These are phyloP conservation scores for Raddia distichophylla DNA, from an alignment of 176 grass and related monocot genomes.

Conservation along the genomic window DNA sequence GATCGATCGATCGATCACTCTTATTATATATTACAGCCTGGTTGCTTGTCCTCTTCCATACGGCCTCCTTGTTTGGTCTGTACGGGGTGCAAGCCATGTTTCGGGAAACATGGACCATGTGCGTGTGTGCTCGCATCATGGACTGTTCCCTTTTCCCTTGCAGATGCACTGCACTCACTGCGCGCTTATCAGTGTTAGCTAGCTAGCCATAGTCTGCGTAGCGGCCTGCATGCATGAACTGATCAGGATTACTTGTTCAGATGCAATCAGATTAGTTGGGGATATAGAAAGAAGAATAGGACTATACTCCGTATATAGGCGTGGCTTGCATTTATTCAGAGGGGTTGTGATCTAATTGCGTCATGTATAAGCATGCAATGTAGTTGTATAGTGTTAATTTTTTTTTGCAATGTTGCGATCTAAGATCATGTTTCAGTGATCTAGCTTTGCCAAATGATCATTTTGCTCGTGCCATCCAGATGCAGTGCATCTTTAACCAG, in stretches of 20 bases:
- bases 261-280: neutral
- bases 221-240: neutral
- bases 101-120: constrained; percentile 38
- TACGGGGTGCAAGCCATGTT: constrained; percentile 36
- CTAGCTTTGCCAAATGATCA: neutral
- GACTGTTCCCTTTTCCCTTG: constrained; percentile 4
- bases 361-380: neutral
- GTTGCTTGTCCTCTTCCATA: constrained; percentile 4
- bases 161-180: neutral
- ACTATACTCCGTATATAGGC: neutral
- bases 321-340: constrained; percentile 22
- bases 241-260: neutral
- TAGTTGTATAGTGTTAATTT: no score
- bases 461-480: neutral
- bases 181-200: neutral
- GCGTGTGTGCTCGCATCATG: neutral
- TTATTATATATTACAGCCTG: constrained; percentile 1
- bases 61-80: neutral
- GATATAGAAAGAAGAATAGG: neutral
- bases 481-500: neutral
- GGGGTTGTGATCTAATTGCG: neutral
- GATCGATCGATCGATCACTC: neutral
- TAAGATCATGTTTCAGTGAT: neutral
- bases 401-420: neutral
- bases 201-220: neutral